Conservation (phyloP, 2,329 filamentous ascomycete species). For the Trichoderma lentiforme region DNA sequence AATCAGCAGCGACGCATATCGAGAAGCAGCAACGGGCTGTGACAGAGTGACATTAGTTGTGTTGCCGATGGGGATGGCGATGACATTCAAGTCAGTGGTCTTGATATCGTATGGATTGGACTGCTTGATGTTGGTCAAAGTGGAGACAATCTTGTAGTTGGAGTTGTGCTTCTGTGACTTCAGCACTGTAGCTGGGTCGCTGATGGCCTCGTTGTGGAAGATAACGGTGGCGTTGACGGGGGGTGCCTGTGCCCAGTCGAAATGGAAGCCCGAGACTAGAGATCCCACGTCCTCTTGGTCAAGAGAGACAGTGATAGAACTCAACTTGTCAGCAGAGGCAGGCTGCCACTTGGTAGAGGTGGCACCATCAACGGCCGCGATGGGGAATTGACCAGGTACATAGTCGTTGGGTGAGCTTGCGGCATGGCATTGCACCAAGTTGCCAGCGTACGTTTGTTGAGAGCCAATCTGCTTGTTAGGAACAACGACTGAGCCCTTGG, state of each 20-base stretch:
- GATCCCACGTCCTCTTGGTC: constrained; percentile 15
- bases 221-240: constrained; percentile 24
- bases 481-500: constrained; percentile 51
- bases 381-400: constrained; percentile 64
- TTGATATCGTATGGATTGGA: constrained; percentile 19
- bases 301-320: constrained; percentile 21
- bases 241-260: constrained; percentile 25
- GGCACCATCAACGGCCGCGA: constrained; percentile 22
- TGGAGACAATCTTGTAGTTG: constrained; percentile 15
- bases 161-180: neutral
- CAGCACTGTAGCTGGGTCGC: neutral
- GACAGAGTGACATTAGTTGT: constrained; percentile 22
- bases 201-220: constrained; percentile 20
- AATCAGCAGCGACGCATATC: constrained; percentile 23
- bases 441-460: constrained; percentile 52
- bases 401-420: constrained; percentile 46
- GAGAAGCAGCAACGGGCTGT: constrained; percentile 12
- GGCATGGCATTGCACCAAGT: constrained; percentile 63
- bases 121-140: constrained; percentile 12
- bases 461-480: constrained; percentile 57
- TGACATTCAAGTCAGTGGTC: constrained; percentile 6
- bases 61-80: constrained; percentile 22
- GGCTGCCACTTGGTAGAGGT: constrained; percentile 25
- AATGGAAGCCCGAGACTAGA: constrained; percentile 19
- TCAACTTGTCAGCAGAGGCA: constrained; percentile 17